Conservation (phyloP, 768 basidiomycete genomes). For the Mycena sanguinolenta region DNA sequence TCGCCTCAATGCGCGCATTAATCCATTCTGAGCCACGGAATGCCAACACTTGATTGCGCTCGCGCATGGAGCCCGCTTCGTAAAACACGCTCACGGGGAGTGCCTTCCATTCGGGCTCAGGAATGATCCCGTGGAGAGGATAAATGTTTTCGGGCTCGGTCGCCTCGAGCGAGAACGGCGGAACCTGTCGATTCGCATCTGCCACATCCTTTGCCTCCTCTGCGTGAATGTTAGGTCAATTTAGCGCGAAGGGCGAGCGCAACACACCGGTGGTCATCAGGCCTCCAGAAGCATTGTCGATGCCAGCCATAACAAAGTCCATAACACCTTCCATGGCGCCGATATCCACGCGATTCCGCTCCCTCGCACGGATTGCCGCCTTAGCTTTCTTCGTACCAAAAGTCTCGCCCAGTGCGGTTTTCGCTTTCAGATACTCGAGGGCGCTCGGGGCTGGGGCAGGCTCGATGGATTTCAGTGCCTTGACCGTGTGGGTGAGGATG, state of each 20-base stretch:
- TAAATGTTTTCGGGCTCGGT: slow-evolving; percentile 81
- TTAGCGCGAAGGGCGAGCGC: not conserved
- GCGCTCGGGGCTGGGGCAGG: slow-evolving; percentile 64
- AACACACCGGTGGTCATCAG: slow-evolving; percentile 78
- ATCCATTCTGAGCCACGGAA: slow-evolving; percentile 78
- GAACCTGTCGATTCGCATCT: slow-evolving; percentile 80
- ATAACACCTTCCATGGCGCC: slow-evolving; percentile 89
- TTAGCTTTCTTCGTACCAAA: slow-evolving; percentile 98
- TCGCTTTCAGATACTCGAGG: slow-evolving; percentile 70
- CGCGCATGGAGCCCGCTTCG: slow-evolving; percentile 60
- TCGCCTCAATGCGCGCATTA: slow-evolving; percentile 68
- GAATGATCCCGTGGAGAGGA: slow-evolving; percentile 80
- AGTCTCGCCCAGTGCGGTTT: slow-evolving; percentile 87
- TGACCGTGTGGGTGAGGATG: slow-evolving; percentile 83
- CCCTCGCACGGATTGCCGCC: slow-evolving; percentile 83
- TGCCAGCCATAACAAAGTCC: slow-evolving; percentile 85
- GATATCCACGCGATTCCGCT: slow-evolving; percentile 92
- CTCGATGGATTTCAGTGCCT: slow-evolving; percentile 79
- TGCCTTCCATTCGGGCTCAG: slow-evolving; percentile 84
- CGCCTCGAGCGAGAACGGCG: slow-evolving; percentile 78
- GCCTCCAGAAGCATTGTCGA: slow-evolving; percentile 78
- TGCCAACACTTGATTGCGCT: slow-evolving; percentile 71
- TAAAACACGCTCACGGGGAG: slow-evolving; percentile 71
- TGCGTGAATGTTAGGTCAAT: slow-evolving; percentile 43
- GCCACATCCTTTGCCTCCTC: slow-evolving; percentile 77